Percentiles rank a stretch among this genome's conserved stretches.
phyloP scores from a whole-genome alignment of 2,329 filamentous ascomycete species.

The Fusarium citri region DNA sequence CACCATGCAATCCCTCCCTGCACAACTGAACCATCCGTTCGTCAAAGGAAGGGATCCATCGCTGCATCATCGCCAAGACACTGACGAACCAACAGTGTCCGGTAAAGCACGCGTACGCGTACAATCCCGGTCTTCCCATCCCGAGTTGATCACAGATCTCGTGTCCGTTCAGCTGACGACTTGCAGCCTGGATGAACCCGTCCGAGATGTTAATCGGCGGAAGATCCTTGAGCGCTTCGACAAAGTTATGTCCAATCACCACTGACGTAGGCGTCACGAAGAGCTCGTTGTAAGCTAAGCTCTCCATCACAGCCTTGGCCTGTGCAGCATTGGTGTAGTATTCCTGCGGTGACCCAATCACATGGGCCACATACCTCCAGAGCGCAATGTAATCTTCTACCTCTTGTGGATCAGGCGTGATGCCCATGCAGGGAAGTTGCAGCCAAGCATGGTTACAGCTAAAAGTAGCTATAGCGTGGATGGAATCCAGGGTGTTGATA shows the following conservation, averaged over 20 bases:
- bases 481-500: constrained; percentile 73
- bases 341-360: constrained; percentile 46
- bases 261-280: constrained; percentile 50
- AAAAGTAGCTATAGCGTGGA: constrained; percentile 73
- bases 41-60: constrained; percentile 43
- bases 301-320: constrained; percentile 51
- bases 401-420: constrained; percentile 68
- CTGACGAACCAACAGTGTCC: constrained; percentile 50
- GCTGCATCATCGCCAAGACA: constrained; percentile 45
- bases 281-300: constrained; percentile 50
- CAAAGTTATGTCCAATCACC: constrained; percentile 53
- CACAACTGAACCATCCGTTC: constrained; percentile 41
- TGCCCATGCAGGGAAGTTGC: constrained; percentile 71
- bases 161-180: constrained; percentile 54
- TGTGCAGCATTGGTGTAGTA: constrained; percentile 41
- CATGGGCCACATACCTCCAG: constrained; percentile 53
- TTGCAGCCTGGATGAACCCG: constrained; percentile 38
- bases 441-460: constrained; percentile 71
- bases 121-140: constrained; percentile 48
- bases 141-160: constrained; percentile 52
- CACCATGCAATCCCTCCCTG: constrained; percentile 42
- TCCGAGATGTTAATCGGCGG: constrained; percentile 52
- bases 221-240: constrained; percentile 52
- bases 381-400: constrained; percentile 72
- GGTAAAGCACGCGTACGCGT: constrained; percentile 47